phyloP scores from a whole-genome alignment of 306 rosid genomes.

The Delonix regia region DNA sequence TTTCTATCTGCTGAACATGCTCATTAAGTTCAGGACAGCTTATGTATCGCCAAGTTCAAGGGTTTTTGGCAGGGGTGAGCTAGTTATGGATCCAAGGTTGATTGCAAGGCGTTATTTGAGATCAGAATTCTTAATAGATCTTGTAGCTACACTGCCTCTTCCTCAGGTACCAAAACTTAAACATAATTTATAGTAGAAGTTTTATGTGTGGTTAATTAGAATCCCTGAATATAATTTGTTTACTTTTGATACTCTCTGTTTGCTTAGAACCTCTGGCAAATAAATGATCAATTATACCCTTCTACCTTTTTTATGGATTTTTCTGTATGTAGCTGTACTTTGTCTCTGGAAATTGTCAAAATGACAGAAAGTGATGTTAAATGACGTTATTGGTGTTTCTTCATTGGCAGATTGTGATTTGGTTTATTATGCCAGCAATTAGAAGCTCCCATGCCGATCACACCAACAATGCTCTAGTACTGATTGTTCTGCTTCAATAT shows the following conservation, averaged over 20 bases:
- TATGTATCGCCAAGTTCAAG: constrained; percentile 82
- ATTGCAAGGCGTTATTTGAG: constrained; percentile 70
- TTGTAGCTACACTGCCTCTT: constrained; percentile 83
- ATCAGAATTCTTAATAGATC: constrained; percentile 78
- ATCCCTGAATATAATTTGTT: not conserved
- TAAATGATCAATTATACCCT: too few relatives aligned
- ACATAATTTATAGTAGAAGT: not conserved
- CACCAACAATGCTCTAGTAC: constrained; percentile 74
- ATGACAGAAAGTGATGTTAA: constrained; percentile 14
- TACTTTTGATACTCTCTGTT: not conserved
- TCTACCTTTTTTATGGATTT: not conserved
- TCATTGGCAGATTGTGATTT: constrained; percentile 76
- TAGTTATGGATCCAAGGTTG: constrained; percentile 70
- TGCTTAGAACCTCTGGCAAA: not conserved
- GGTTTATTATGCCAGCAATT: constrained; percentile 87
- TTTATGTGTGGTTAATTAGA: not conserved
- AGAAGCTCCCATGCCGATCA: constrained; percentile 76
- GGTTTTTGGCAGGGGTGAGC: constrained; percentile 91
- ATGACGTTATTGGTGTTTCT: constrained; percentile 30
- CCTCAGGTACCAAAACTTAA: constrained; percentile 70
- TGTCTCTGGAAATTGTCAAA: not conserved
- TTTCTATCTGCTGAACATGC: constrained; percentile 69
- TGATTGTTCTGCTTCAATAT: constrained; percentile 84
- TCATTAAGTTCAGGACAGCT: constrained; percentile 81
- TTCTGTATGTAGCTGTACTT: not conserved